Evolutionary conservation across 805 yeast genomes (phyloP).

Genomic region (Lachancea quebecensis): DNA sequence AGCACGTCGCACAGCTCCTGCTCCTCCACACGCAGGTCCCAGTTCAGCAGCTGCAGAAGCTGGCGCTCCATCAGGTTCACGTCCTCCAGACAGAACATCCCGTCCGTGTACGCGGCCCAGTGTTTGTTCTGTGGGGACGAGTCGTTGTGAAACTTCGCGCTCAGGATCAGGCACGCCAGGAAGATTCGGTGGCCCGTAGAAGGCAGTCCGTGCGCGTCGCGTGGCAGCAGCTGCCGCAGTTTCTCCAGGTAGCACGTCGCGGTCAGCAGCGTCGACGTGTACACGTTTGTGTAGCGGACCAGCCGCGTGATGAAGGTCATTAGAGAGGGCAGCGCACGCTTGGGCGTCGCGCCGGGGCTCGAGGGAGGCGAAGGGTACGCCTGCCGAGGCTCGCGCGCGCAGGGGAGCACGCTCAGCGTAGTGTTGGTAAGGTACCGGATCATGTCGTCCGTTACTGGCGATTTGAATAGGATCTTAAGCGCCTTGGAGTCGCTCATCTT

Average conservation of each 20-base stretch:
- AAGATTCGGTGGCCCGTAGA: conserved; percentile 76
- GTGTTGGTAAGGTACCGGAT: conserved; percentile 59
- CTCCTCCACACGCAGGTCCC: conserved; percentile 63
- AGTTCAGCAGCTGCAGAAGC: conserved; percentile 56
- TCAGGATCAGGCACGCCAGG: conserved; percentile 63
- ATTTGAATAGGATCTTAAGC: conserved; percentile 47
- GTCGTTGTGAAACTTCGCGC: conserved; percentile 72
- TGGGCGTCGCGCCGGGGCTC: conserved; percentile 1
- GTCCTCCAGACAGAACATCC: conserved; percentile 59
- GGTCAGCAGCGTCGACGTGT: conserved; percentile 70
- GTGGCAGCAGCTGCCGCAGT: conserved; percentile 54
- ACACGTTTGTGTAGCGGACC: conserved; percentile 71
- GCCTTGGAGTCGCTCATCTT: conserved; percentile 48
- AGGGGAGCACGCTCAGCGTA: conserved; percentile 62
- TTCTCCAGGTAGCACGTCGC: conserved; percentile 63
- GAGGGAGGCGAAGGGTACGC: conserved; percentile 32
- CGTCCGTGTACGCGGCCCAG: conserved; percentile 77
- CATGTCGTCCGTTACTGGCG: conserved; percentile 72
- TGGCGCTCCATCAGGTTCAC: conserved; percentile 79
- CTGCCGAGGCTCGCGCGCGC: conserved; percentile 34
- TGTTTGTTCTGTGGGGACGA: conserved; percentile 70
- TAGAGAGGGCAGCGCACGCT: conserved; percentile 46
- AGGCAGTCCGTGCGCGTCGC: conserved; percentile 68
- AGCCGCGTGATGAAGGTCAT: conserved; percentile 67
- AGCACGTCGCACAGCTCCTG: conserved; percentile 62